Conservation (phyloP, 495 filamentous ascomycete species). For the Podospora pseudopauciseta region DNA sequence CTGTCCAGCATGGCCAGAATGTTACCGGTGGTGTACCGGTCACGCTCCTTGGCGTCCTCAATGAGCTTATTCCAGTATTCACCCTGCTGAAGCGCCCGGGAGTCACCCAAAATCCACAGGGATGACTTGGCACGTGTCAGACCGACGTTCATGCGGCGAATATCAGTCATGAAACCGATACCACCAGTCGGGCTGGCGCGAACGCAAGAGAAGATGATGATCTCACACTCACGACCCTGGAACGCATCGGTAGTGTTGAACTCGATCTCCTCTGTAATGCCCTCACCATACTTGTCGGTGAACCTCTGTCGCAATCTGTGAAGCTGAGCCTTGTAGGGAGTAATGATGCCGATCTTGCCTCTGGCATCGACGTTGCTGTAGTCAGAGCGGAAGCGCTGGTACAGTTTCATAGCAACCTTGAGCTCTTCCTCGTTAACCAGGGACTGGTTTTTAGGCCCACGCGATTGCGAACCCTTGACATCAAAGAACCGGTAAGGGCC, state of each 20-base stretch:
- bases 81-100: conserved; percentile 75
- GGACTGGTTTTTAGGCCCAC: conserved; percentile 74
- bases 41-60: conserved; percentile 67
- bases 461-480: conserved; percentile 80
- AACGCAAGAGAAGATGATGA: conserved; percentile 99
- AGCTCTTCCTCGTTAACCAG: conserved; percentile 86
- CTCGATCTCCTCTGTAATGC: conserved; percentile 73
- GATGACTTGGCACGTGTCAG: conserved; percentile 93
- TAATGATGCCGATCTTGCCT: conserved; percentile 92
- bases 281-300: conserved; percentile 62
- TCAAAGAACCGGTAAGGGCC: conserved; percentile 98
- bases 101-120: conserved; percentile 92
- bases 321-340: conserved; percentile 94
- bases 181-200: conserved; percentile 81
- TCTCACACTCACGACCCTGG: conserved; percentile 92
- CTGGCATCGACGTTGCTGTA: conserved; percentile 64
- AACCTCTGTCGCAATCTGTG: conserved; percentile 72
- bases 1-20: conserved; percentile 43
- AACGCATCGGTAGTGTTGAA: conserved; percentile 99
- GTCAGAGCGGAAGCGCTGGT: conserved; percentile 69
- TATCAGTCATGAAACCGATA: conserved; percentile 96
- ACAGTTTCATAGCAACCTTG: conserved; percentile 78
- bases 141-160: conserved; percentile 99
- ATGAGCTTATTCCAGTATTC: conserved; percentile 87
- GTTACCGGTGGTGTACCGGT: conserved; percentile 73